Conservation (phyloP, 2,329 filamentous ascomycete species). For the Colletotrichum karsti region DNA sequence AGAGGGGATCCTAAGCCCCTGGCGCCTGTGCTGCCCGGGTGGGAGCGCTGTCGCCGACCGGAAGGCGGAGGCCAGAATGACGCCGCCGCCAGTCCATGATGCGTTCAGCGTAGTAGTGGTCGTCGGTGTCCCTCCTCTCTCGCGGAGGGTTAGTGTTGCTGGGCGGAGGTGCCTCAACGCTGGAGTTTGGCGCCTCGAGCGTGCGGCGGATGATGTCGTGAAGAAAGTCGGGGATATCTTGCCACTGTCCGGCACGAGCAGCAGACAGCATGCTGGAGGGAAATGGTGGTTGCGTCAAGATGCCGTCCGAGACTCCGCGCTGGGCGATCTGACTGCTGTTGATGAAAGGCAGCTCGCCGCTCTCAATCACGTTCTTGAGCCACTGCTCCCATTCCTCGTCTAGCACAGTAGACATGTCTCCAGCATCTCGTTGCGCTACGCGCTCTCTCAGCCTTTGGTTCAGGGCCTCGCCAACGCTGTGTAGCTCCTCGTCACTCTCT, state of each 20-base stretch:
- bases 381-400: conserved; percentile 81
- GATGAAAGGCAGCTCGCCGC: conserved; percentile 61
- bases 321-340: conserved; percentile 49
- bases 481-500: conserved; percentile 62
- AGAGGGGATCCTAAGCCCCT: conserved; percentile 34
- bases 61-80: conserved; percentile 49
- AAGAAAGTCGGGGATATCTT: conserved; percentile 64
- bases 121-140: conserved; percentile 26
- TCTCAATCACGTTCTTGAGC: conserved; percentile 75
- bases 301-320: conserved; percentile 43
- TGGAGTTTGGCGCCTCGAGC: conserved; percentile 47
- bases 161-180: background rate
- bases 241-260: conserved; percentile 65
- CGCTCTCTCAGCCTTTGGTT: conserved; percentile 73
- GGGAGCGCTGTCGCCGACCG: conserved; percentile 39
- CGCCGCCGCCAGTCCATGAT: conserved; percentile 32
- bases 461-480: conserved; percentile 68
- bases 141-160: too few species aligned
- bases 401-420: conserved; percentile 65
- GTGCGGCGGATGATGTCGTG: conserved; percentile 60
- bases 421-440: conserved; percentile 69
- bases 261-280: conserved; percentile 61
- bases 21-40: conserved; percentile 38
- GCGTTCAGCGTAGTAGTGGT: conserved; percentile 4
- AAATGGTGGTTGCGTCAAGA: conserved; percentile 47